These are phyloP conservation scores for Colletotrichum orbiculare DNA, from an alignment of 2,329 filamentous ascomycete genomes.

Conservation along the genomic window DNA sequence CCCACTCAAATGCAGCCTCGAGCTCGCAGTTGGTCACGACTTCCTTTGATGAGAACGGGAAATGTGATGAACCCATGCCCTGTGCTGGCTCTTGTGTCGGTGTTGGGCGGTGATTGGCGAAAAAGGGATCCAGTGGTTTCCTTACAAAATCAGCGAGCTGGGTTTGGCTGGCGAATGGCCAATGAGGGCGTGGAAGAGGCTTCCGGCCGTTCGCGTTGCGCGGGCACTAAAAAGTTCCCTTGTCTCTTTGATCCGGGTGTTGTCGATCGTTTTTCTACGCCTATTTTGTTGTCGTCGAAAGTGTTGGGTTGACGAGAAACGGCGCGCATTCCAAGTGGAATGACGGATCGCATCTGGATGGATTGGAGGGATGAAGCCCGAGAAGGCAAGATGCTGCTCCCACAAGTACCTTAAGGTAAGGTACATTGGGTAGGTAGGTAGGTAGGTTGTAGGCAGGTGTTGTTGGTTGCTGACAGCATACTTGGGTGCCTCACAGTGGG, in stretches of 20 bases:
- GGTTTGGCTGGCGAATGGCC: conserved; percentile 19
- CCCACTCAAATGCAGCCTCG: conserved; percentile 23
- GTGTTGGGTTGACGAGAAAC: conserved; percentile 1
- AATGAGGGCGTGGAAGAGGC: conserved; percentile 23
- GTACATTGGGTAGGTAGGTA: no score
- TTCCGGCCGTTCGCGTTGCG: conserved; percentile 17
- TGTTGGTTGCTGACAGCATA: no score
- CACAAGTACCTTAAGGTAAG: no score
- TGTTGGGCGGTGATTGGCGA: conserved; percentile 37
- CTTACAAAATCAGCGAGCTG: conserved; percentile 17
- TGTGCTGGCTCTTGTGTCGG: conserved; percentile 33
- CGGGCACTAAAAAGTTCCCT: conserved; percentile 28
- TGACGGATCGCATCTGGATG: background rate
- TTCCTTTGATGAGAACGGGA: conserved; percentile 22
- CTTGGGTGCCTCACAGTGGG: no score
- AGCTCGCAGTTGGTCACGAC: conserved; percentile 28
- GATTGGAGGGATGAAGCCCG: background rate
- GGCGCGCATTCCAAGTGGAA: conserved; percentile 8
- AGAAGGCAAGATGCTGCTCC: no score
- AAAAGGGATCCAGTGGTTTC: conserved; percentile 30
- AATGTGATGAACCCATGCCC: conserved; percentile 39
- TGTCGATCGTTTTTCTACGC: conserved; percentile 13
- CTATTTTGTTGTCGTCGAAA: background rate
- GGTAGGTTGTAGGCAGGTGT: no score
- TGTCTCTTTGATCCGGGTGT: conserved; percentile 28